Evolutionary conservation across 129 eudicot species (phyloP), one percentile per base, ranked within the genome.

Genomic region (Arctium minus): DNA sequence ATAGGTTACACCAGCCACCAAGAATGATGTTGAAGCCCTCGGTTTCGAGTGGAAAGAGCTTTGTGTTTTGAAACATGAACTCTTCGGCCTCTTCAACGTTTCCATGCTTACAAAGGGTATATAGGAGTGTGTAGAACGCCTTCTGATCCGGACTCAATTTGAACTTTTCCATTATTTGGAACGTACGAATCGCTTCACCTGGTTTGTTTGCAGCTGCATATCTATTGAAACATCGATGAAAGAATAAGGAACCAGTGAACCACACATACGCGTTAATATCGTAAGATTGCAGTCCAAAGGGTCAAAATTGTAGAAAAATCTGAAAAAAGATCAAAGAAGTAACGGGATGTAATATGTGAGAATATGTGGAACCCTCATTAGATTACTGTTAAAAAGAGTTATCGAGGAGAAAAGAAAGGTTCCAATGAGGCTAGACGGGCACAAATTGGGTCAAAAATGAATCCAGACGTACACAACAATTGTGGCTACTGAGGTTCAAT

Each of bases 71-170:
- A 53, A 79, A 78, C 99, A 96, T 93, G 78, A 93, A 93, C 79
- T 93, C 97, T 84, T 96, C 96, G 29, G 99, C 99, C 87, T 96
- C 98, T 88, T 93, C 99, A 74, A 93, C 83, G 74, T 91, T 83
- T 42, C 98, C 97, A 76, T 93, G 89, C 72, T 81, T 84, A 77
- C 96, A 93, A 3, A 96, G 94, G 31, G 88, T 86, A 74, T 86
- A 78, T 72, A 96, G 44, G 76, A 93, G 90, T 10, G 88, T 84
- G 70, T 89, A 83, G 79, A 87, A 92, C 65, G 99, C 89, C 79
- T 84, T 86, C 27, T 75, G 90, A 69, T 96, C 99, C 36, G 96
- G 96, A 70, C 89, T 85, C 48, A 82, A 35, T 39, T 85, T 89
- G 78, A 96, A 87, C 80, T 88, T 96, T 84, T 93, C 94, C 97